A percentile compares a stretch with the other conserved stretches of the same genome.
Evolutionary conservation across 2,329 filamentous ascomycete genomes (phyloP).

Genomic region (Onygenales sp.): DNA sequence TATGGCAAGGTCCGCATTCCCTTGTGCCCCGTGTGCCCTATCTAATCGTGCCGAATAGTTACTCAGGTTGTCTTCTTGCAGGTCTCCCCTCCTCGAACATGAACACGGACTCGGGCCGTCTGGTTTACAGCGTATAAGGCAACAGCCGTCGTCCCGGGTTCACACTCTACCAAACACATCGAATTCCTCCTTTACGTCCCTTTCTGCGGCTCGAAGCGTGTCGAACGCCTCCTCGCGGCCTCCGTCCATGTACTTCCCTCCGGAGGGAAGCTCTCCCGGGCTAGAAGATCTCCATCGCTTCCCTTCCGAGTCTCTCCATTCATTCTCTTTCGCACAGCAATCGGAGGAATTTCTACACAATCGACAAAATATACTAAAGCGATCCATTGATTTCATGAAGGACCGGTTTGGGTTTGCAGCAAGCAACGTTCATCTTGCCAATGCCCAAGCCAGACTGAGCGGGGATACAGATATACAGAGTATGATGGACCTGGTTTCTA

Average conservation of each 20-base stretch:
- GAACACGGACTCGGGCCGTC: slow-evolving; percentile 79
- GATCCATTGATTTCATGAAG: slow-evolving; percentile 93
- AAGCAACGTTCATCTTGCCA: slow-evolving; percentile 65
- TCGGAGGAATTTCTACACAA: slow-evolving; percentile 86
- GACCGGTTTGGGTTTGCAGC: slow-evolving; percentile 78
- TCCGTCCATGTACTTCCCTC: slow-evolving; percentile 45
- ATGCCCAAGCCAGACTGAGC: slow-evolving; percentile 69
- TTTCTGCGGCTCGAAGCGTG: slow-evolving; percentile 59
- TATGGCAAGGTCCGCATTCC: slow-evolving; percentile 58
- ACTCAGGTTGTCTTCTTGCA: slow-evolving; percentile 25
- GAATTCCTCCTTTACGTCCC: slow-evolving; percentile 50
- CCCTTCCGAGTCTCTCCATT: slow-evolving; percentile 91
- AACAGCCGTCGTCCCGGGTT: slow-evolving; percentile 61
- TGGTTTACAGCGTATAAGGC: slow-evolving; percentile 86
- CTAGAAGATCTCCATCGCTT: slow-evolving; percentile 85
- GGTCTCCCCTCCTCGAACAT: slow-evolving; percentile 77
- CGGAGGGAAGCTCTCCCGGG: slow-evolving; percentile 61
- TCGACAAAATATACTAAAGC: slow-evolving; percentile 84
- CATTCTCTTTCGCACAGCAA: slow-evolving; percentile 94
- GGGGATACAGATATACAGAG: slow-evolving; percentile 82
- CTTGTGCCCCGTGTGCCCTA: slow-evolving; percentile 4
- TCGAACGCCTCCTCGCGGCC: slow-evolving; percentile 49
- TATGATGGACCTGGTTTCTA: slow-evolving; percentile 79
- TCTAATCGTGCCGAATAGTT: neutral
- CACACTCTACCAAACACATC: slow-evolving; percentile 55